These are phyloP conservation scores for Purshia tridentata DNA, from an alignment of 306 rosid species.

Conservation along the genomic window DNA sequence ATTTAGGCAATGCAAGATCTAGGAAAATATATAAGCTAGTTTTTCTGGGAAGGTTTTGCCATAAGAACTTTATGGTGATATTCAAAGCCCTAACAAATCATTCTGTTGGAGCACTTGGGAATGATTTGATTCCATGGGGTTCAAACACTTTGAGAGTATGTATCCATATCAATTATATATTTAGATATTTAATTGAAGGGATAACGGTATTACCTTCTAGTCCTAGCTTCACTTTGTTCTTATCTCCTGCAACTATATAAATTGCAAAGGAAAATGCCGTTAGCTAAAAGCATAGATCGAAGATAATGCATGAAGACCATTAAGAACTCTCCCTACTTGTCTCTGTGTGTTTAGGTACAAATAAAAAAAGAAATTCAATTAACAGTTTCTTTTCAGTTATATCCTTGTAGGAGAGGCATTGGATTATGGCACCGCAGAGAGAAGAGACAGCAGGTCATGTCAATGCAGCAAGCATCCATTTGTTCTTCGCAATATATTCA, in stretches of 20 bases:
- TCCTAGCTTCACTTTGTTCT: neutral
- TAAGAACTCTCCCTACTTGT: neutral
- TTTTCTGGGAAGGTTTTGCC: too few species aligned
- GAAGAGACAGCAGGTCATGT: neutral
- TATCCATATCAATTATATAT: neutral
- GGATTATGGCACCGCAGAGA: neutral
- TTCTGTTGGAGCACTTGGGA: too few species aligned
- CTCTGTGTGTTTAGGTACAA: too few species aligned
- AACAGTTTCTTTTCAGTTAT: too few species aligned
- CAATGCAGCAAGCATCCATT: neutral
- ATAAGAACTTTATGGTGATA: too few species aligned
- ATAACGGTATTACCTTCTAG: neutral
- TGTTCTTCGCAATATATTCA: slow-evolving; percentile 5
- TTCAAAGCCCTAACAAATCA: neutral
- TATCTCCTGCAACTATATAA: neutral
- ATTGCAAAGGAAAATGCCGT: neutral
- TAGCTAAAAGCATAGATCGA: neutral
- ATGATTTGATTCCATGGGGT: too few species aligned
- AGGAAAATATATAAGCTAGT: too few species aligned
- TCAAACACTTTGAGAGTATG: too few species aligned
- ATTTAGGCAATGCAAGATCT: too few species aligned
- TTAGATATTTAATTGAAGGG: neutral
- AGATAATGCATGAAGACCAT: neutral
- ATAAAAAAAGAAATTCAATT: too few species aligned
- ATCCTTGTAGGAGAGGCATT: too few species aligned